phyloP scores from a whole-genome alignment of 2,329 filamentous ascomycete genomes.

The Leptographium galeiforme region DNA sequence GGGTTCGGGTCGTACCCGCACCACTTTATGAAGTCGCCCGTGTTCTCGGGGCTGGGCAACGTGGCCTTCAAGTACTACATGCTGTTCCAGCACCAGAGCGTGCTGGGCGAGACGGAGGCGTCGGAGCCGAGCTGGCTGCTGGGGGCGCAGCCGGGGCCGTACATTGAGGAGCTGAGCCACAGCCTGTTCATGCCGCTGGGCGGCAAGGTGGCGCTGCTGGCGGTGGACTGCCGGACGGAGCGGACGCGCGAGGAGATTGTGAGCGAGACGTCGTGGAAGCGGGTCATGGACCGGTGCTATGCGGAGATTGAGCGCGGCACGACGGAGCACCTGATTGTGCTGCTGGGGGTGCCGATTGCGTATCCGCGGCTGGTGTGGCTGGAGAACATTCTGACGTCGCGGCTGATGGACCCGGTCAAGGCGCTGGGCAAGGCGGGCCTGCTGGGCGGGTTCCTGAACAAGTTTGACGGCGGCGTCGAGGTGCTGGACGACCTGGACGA shows the following conservation, averaged over 20 bases:
- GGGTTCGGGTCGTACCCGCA: slow-evolving; percentile 90
- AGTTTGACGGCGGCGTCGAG: slow-evolving; percentile 83
- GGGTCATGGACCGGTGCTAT: slow-evolving; percentile 75
- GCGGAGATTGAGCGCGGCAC: slow-evolving; percentile 70
- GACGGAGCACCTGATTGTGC: slow-evolving; percentile 78
- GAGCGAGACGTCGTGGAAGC: slow-evolving; percentile 67
- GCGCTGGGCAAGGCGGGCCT: slow-evolving; percentile 71
- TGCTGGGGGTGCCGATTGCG: slow-evolving; percentile 71
- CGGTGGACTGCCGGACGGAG: slow-evolving; percentile 84
- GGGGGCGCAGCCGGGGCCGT: slow-evolving; percentile 68
- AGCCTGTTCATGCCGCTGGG: slow-evolving; percentile 80
- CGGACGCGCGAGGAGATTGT: slow-evolving; percentile 72
- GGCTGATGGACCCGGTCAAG: slow-evolving; percentile 78
- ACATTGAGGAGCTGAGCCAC: slow-evolving; percentile 74
- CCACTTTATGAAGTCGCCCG: slow-evolving; percentile 78
- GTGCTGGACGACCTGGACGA: slow-evolving; percentile 87
- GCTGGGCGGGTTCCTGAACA: slow-evolving; percentile 69
- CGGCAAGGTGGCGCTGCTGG: slow-evolving; percentile 65
- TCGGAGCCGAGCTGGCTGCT: slow-evolving; percentile 88
- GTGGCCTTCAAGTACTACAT: slow-evolving; percentile 98
- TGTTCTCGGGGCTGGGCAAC: slow-evolving; percentile 79
- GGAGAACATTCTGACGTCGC: slow-evolving; percentile 66
- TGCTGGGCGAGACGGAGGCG: slow-evolving; percentile 64
- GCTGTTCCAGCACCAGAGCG: slow-evolving; percentile 93
- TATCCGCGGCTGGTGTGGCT: slow-evolving; percentile 66